A percentile compares a stretch with the other conserved stretches of the same genome.
Evolutionary conservation across 345 rosid species (phyloP).

Genomic region (Populus tremula): DNA sequence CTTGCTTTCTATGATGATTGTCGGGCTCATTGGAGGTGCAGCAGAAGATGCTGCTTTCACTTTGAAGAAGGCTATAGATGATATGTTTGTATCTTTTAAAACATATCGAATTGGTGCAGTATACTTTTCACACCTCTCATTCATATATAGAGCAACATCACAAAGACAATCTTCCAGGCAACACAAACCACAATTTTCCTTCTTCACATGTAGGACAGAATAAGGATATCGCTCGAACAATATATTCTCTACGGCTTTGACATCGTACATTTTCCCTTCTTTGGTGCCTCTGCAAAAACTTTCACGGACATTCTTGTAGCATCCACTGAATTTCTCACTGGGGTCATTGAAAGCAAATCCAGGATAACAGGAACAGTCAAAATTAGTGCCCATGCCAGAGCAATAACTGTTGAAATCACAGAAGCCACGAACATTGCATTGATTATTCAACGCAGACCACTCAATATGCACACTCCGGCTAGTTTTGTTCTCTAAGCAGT

Average conservation of each 20-base stretch:
- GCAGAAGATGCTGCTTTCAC: neutral
- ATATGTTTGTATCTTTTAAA: neutral
- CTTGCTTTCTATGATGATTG: neutral
- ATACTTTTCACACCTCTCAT: neutral
- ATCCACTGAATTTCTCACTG: neutral
- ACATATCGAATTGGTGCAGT: conserved; percentile 5
- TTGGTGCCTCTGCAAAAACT: neutral
- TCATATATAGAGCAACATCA: neutral
- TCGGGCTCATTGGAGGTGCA: neutral
- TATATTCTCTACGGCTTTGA: neutral
- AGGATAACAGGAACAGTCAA: conserved; percentile 8
- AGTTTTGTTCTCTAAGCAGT: neutral
- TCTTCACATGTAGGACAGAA: neutral
- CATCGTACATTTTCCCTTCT: neutral
- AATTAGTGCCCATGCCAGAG: neutral
- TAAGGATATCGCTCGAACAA: neutral
- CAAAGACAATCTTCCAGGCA: conserved; percentile 15
- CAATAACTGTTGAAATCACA: conserved; percentile 32
- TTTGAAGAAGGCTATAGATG: conserved; percentile 1
- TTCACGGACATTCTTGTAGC: neutral
- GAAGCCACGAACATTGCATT: conserved; percentile 6
- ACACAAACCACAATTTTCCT: conserved; percentile 1
- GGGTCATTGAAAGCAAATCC: neutral
- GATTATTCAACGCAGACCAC: conserved; percentile 11
- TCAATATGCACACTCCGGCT: neutral